Evolutionary conservation across 768 basidiomycete species (phyloP).

Genomic region (Galerina marginata): DNA sequence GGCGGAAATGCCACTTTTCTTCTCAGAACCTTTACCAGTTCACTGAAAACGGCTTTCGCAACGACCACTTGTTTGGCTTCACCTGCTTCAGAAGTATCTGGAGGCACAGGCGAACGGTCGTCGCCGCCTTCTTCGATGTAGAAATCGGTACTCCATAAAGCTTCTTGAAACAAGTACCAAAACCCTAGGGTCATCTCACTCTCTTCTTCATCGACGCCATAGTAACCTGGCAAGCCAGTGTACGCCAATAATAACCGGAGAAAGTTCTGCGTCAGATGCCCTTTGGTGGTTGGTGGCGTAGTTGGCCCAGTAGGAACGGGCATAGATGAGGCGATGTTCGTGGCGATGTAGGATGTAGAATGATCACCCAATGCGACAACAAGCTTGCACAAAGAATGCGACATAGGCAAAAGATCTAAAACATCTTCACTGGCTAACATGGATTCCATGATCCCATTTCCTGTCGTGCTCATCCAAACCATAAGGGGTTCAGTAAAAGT

Average conservation of each 20-base stretch:
- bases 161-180: constrained; percentile 92
- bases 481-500: constrained; percentile 86
- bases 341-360: constrained; percentile 77
- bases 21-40: constrained; percentile 73
- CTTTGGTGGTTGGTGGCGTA: constrained; percentile 41
- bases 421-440: constrained; percentile 45
- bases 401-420: constrained; percentile 57
- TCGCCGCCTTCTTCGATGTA: constrained; percentile 45
- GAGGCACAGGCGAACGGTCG: constrained; percentile 30
- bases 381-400: constrained; percentile 81
- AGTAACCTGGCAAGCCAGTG: constrained; percentile 74
- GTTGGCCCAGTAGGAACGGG: constrained; percentile 36
- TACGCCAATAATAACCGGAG: constrained; percentile 74
- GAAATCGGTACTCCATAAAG: constrained; percentile 73
- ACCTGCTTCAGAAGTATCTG: constrained; percentile 24
- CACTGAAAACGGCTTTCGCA: constrained; percentile 78
- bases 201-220: constrained; percentile 84
- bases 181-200: constrained; percentile 88
- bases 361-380: constrained; percentile 86
- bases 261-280: constrained; percentile 69
- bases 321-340: constrained; percentile 59
- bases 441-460: constrained; percentile 48
- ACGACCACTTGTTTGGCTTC: constrained; percentile 49
- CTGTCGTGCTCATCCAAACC: constrained; percentile 72
- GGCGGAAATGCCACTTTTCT: constrained; percentile 80